These are phyloP conservation scores for Diplodia scrobiculata DNA, from an alignment of 2,329 filamentous ascomycete species.

Conservation along the genomic window DNA sequence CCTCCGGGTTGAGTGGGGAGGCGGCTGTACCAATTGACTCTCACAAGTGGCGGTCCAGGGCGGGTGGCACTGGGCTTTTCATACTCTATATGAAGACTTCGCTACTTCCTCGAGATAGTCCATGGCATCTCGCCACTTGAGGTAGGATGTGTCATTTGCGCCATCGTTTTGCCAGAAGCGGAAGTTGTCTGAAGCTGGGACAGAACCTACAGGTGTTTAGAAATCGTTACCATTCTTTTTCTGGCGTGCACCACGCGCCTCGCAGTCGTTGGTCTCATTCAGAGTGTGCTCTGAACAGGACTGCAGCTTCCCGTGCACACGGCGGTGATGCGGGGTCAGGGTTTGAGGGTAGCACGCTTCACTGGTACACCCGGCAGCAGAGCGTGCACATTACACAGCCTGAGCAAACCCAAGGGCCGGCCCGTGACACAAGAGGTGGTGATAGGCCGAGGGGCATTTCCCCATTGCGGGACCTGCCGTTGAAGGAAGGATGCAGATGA, in stretches of 20 bases:
- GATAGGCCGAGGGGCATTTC: too few relatives aligned
- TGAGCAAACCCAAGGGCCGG: neutral
- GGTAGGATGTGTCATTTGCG: too few relatives aligned
- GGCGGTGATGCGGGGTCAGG: neutral
- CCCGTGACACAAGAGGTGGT: neutral
- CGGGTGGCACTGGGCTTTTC: neutral
- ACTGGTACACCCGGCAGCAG: neutral
- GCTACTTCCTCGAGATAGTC: neutral
- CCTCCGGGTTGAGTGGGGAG: too few relatives aligned
- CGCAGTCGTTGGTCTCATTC: neutral
- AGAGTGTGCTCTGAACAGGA: neutral
- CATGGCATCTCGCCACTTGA: too few relatives aligned
- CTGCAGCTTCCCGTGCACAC: constrained; percentile 5
- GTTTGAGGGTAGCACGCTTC: neutral
- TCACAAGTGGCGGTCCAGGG: neutral
- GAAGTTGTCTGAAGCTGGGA: too few relatives aligned
- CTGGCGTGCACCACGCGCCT: too few relatives aligned
- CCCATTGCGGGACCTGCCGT: too few relatives aligned
- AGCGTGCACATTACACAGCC: neutral
- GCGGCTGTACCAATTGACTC: neutral
- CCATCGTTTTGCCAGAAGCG: too few relatives aligned
- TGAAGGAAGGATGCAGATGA: neutral
- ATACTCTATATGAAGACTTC: neutral
- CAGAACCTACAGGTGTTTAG: too few relatives aligned
- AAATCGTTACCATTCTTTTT: too few relatives aligned